A percentile compares a stretch with the other conserved stretches of the same genome.
phyloP scores from a whole-genome alignment of 1,284 basidiomycete species.

The Chiua sp. region DNA sequence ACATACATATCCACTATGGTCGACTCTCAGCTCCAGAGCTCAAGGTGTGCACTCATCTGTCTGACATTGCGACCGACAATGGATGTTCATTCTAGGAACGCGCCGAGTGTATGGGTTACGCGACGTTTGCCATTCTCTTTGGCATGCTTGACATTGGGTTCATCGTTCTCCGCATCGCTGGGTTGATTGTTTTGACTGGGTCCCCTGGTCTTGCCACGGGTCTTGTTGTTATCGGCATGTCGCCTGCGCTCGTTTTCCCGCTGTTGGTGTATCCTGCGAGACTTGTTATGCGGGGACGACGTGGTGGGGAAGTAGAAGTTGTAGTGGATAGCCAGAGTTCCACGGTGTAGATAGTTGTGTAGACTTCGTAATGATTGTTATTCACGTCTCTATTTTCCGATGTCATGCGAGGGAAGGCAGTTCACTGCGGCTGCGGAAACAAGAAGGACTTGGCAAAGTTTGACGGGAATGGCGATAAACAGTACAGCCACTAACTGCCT shows the following conservation, averaged over 20 bases:
- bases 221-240: slow-evolving; percentile 26
- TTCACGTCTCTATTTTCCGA: too few species aligned
- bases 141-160: slow-evolving; percentile 26
- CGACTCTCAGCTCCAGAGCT: slow-evolving; percentile 27
- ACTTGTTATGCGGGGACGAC: slow-evolving; percentile 1
- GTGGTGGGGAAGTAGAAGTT: not conserved
- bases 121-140: slow-evolving; percentile 24
- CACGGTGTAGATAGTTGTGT: too few species aligned
- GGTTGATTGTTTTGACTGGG: slow-evolving; percentile 16
- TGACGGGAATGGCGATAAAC: not conserved
- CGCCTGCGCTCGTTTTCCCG: slow-evolving; percentile 5
- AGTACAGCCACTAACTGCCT: slow-evolving; percentile 20
- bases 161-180: slow-evolving; percentile 21
- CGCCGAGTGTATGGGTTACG: slow-evolving; percentile 16
- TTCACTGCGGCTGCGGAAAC: slow-evolving; percentile 24
- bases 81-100: slow-evolving; percentile 17
- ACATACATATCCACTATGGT: slow-evolving; percentile 27
- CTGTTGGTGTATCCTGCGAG: slow-evolving; percentile 4
- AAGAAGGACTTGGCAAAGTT: too few species aligned
- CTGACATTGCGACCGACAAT: not conserved
- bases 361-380: too few species aligned
- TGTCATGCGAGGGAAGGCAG: slow-evolving; percentile 1
- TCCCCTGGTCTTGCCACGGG: slow-evolving; percentile 18
- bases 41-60: slow-evolving; percentile 21
- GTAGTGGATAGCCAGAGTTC: slow-evolving; percentile 5